Percentiles rank a stretch among this genome's conserved stretches.
Conservation (phyloP, 139 green algal species). For the Diplosphaera chodatii region DNA sequence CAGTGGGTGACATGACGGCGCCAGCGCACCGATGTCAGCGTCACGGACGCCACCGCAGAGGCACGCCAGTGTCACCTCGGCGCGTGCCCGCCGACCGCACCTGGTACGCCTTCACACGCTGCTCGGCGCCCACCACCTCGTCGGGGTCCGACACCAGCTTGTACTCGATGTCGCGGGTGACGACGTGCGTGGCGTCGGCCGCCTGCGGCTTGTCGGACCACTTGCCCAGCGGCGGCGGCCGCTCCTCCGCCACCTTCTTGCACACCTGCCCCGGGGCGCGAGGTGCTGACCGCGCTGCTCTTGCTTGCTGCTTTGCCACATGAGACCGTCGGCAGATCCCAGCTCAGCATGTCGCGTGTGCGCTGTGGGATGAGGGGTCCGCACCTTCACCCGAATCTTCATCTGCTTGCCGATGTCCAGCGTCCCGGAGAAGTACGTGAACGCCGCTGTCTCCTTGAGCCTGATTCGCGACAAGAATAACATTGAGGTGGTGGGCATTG, state of each 20-base stretch:
- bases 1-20: too few relatives aligned
- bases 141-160: conserved; percentile 11
- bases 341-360: too few relatives aligned
- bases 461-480: too few relatives aligned
- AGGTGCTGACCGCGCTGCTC: too few relatives aligned
- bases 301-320: too few relatives aligned
- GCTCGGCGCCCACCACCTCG: conserved; percentile 3
- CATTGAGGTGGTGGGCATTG: too few relatives aligned
- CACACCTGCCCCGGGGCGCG: not conserved
- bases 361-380: too few relatives aligned
- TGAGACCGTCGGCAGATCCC: too few relatives aligned
- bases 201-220: conserved; percentile 9
- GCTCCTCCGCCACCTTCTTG: conserved; percentile 14
- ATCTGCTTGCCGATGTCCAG: conserved; percentile 10
- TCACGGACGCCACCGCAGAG: too few relatives aligned
- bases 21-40: too few relatives aligned
- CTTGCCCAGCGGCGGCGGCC: conserved; percentile 1
- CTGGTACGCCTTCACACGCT: conserved; percentile 13
- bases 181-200: conserved; percentile 2
- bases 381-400: conserved; percentile 21
- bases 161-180: conserved; percentile 15
- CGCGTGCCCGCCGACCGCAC: not conserved
- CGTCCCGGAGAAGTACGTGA: conserved; percentile 4
- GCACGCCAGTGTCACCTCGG: too few relatives aligned
- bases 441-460: conserved; percentile 9